Conservation (phyloP, 2,329 filamentous ascomycete species). For the Paecilomyces fulvus region DNA sequence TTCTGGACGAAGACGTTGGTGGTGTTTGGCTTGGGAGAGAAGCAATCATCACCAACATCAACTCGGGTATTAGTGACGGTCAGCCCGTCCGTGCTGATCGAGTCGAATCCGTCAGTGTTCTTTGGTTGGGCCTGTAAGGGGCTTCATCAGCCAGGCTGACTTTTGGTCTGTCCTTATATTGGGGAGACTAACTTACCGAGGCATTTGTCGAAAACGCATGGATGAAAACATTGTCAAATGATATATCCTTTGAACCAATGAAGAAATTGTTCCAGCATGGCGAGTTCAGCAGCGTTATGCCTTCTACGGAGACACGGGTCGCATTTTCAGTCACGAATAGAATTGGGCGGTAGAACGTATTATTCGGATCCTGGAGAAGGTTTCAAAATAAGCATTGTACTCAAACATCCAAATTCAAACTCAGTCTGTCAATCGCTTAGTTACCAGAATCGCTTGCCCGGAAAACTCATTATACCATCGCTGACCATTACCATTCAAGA, state of each 20-base stretch:
- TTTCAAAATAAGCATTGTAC: neutral
- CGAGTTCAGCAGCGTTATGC: conserved; percentile 45
- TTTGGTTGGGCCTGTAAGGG: neutral
- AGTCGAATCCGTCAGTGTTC: neutral
- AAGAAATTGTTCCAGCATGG: conserved; percentile 58
- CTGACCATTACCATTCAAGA: conserved; percentile 56
- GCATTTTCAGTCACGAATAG: neutral
- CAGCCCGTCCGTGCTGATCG: neutral
- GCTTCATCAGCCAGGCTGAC: neutral
- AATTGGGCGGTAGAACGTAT: neutral
- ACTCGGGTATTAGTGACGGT: neutral
- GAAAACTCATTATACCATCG: conserved; percentile 58
- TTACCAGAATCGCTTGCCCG: conserved; percentile 46
- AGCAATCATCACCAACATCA: conserved; percentile 45
- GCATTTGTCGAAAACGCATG: conserved; percentile 30
- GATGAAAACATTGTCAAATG: conserved; percentile 57
- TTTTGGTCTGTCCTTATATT: neutral
- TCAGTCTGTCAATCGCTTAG: conserved; percentile 20
- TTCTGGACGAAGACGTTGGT: conserved; percentile 58
- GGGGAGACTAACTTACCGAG: neutral
- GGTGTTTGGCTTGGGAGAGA: conserved; percentile 67
- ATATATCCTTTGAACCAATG: conserved; percentile 55
- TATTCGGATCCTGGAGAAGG: neutral
- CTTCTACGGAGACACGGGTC: neutral
- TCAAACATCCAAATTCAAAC: conserved; percentile 40